Percentiles rank a stretch among this genome's conserved stretches.
Evolutionary conservation across 1,284 basidiomycete species (phyloP).

Genomic region (Ustanciosporium gigantosporum): DNA sequence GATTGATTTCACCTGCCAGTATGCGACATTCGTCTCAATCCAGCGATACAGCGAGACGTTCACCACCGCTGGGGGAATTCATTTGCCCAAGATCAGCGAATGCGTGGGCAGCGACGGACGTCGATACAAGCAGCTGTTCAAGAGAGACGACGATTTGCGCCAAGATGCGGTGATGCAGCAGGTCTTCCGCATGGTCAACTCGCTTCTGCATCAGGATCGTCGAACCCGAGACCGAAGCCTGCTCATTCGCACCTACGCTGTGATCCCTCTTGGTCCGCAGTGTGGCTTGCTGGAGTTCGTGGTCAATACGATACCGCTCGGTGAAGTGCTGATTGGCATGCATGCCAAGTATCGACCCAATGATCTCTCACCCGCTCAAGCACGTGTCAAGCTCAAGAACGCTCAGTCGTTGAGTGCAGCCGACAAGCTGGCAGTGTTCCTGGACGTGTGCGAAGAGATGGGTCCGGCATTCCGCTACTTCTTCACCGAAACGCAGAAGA

Average conservation of each 20-base stretch:
- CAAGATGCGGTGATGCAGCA: constrained; percentile 99
- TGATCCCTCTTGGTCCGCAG: constrained; percentile 79
- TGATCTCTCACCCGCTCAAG: constrained; percentile 33
- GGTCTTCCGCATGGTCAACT: constrained; percentile 87
- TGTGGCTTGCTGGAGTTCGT: constrained; percentile 93
- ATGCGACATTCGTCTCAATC: constrained; percentile 67
- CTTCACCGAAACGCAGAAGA: constrained; percentile 85
- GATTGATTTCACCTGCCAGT: constrained; percentile 70
- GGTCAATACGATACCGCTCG: constrained; percentile 73
- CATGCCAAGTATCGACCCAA: constrained; percentile 64
- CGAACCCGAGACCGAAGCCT: constrained; percentile 76
- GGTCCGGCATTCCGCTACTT: constrained; percentile 90
- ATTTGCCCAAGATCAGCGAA: constrained; percentile 77
- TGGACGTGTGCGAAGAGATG: constrained; percentile 68
- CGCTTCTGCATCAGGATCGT: constrained; percentile 73
- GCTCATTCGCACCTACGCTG: constrained; percentile 80
- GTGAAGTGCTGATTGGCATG: constrained; percentile 68
- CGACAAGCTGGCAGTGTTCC: constrained; percentile 63
- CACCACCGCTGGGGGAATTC: constrained; percentile 75
- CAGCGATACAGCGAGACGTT: constrained; percentile 68
- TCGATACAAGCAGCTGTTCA: constrained; percentile 86
- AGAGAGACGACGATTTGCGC: constrained; percentile 83
- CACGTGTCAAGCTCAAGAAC: constrained; percentile 24
- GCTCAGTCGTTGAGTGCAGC: constrained; percentile 17
- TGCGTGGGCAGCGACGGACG: constrained; percentile 75